These are phyloP conservation scores for Microcera coccophila DNA, from an alignment of 2,329 filamentous ascomycete species.

Conservation along the genomic window DNA sequence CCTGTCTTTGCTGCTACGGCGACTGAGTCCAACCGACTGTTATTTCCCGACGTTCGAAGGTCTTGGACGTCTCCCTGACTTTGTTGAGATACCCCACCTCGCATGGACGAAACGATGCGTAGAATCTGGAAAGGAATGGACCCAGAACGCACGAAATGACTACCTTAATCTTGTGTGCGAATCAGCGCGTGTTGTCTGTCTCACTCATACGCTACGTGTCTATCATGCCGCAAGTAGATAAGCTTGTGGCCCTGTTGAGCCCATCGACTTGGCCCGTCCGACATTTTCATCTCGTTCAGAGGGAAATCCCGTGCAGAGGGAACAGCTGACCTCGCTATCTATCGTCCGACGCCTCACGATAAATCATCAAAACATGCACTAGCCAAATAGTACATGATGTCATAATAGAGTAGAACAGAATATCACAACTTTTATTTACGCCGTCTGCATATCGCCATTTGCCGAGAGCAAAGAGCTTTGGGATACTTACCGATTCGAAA, in stretches of 20 bases:
- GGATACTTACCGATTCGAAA: conserved; percentile 22
- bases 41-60: too few relatives aligned
- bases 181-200: background rate
- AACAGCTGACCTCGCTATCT: conserved; percentile 11
- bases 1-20: background rate
- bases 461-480: conserved; percentile 12
- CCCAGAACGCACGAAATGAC: background rate
- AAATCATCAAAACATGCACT: conserved; percentile 5
- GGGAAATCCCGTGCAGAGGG: background rate
- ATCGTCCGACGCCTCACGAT: conserved; percentile 8
- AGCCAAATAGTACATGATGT: background rate
- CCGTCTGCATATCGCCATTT: conserved; percentile 13
- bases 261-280: background rate
- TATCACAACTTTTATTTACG: conserved; percentile 28
- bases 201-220: background rate
- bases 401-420: conserved; percentile 12
- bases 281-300: background rate
- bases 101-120: background rate
- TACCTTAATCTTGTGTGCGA: background rate
- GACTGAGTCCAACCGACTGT: too few relatives aligned
- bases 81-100: background rate
- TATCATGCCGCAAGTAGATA: background rate
- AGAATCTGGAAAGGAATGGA: background rate
- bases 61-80: too few relatives aligned
- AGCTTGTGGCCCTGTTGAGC: background rate